A percentile compares a stretch with the other conserved stretches of the same genome.
Conservation (phyloP, 257 asterid genomes). For the Nicotiana otophora region DNA sequence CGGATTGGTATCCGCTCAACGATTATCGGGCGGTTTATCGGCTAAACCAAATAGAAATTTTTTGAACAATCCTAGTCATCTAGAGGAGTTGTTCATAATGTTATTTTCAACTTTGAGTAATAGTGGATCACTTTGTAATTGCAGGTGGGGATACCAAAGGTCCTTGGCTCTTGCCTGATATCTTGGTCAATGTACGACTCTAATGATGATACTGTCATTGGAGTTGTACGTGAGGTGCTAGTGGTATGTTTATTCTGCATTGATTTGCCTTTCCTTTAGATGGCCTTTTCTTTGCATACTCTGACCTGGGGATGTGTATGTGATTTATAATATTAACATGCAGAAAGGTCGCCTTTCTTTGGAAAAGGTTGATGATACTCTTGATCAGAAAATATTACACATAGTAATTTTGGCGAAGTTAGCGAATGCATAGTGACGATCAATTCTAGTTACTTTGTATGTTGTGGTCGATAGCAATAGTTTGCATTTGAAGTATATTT, state of each 20-base stretch:
- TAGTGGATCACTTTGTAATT: slow-evolving; percentile 2
- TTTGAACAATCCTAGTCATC: not conserved
- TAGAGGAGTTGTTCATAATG: not conserved
- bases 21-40: no score
- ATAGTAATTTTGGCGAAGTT: slow-evolving; percentile 66
- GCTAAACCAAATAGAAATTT: no score
- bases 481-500: not conserved
- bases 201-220: slow-evolving; percentile 56
- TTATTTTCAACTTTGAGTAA: not conserved
- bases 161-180: slow-evolving; percentile 76
- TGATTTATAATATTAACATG: not conserved
- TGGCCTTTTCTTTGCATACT: not conserved
- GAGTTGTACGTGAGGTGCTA: slow-evolving; percentile 77
- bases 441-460: no score
- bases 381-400: slow-evolving; percentile 75
- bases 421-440: slow-evolving; percentile 28
- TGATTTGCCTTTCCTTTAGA: not conserved
- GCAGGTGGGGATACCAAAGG: slow-evolving; percentile 83
- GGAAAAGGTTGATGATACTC: slow-evolving; percentile 48
- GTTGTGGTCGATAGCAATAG: no score
- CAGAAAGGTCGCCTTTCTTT: not conserved
- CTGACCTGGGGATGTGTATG: not conserved
- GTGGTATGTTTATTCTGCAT: slow-evolving; percentile 41
- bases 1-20: no score
- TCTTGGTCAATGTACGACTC: slow-evolving; percentile 70